phyloP scores from a whole-genome alignment of 805 yeast species.

The Saccharomyces paradoxus region DNA sequence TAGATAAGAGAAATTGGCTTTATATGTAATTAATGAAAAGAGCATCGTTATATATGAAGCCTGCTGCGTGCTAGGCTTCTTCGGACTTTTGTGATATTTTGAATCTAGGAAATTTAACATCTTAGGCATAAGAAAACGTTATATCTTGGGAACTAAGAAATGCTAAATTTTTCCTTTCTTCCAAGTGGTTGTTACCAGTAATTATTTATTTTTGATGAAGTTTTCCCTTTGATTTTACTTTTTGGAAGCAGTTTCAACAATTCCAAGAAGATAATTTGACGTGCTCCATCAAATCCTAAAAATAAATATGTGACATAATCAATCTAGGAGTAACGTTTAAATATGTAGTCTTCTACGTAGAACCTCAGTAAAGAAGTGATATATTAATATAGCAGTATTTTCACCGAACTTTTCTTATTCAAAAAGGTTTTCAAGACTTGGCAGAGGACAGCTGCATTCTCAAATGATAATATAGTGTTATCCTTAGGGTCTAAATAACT shows the following conservation, averaged over 20 bases:
- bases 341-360: neutral
- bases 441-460: slow-evolving; percentile 20
- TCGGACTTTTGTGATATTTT: neutral
- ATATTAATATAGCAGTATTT: slow-evolving; percentile 30
- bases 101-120: neutral
- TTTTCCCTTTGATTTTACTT: neutral
- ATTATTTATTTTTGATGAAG: neutral
- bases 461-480: slow-evolving; percentile 23
- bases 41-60: neutral
- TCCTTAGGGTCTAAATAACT: slow-evolving; percentile 27
- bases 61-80: neutral
- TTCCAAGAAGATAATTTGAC: neutral
- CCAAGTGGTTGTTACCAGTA: neutral
- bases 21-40: neutral
- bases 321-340: neutral
- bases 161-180: neutral
- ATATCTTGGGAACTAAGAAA: neutral
- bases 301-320: neutral
- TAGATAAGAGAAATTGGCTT: neutral
- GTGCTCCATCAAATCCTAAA: neutral
- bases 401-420: slow-evolving; percentile 30
- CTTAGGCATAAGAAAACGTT: neutral
- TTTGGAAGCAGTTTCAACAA: neutral
- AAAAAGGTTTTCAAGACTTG: slow-evolving; percentile 21
- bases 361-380: neutral